phyloP scores from a whole-genome alignment of 768 basidiomycete species.

The Gymnopilus dilepis region DNA sequence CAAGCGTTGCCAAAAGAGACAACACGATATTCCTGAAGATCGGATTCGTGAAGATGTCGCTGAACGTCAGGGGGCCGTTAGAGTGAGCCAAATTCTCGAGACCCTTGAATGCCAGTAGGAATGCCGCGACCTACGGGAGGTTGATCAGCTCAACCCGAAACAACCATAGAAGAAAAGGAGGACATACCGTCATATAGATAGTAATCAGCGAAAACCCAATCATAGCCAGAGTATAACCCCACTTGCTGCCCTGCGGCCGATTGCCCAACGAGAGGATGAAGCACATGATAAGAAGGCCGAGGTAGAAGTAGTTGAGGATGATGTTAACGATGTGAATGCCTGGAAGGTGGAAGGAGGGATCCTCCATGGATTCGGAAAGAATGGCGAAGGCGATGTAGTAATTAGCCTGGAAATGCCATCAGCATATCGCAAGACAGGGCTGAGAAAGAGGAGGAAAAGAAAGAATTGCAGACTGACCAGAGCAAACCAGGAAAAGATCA shows the following conservation, averaged over 20 bases:
- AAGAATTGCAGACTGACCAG: slow-evolving; percentile 47
- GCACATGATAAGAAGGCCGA: slow-evolving; percentile 85
- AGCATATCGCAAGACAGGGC: background rate
- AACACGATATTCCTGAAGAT: slow-evolving; percentile 88
- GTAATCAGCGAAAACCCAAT: slow-evolving; percentile 91
- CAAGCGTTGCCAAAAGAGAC: slow-evolving; percentile 86
- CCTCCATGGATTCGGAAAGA: slow-evolving; percentile 77
- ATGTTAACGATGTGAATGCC: slow-evolving; percentile 77
- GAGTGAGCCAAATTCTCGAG: slow-evolving; percentile 61
- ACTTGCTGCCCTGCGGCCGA: slow-evolving; percentile 88
- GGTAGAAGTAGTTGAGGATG: slow-evolving; percentile 85
- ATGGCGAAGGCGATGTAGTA: slow-evolving; percentile 90
- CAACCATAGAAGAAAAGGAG: slow-evolving; percentile 10
- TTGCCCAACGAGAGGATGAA: slow-evolving; percentile 91
- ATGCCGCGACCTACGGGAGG: slow-evolving; percentile 62
- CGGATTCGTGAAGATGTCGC: slow-evolving; percentile 73
- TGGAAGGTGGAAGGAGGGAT: slow-evolving; percentile 56
- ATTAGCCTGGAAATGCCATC: slow-evolving; percentile 61
- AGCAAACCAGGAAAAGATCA: slow-evolving; percentile 93
- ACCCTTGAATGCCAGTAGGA: slow-evolving; percentile 85
- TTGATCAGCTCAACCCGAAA: background rate
- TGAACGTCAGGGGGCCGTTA: slow-evolving; percentile 52
- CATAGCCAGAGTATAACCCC: slow-evolving; percentile 85
- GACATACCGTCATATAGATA: slow-evolving; percentile 90
- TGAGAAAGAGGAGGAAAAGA: background rate